Evolutionary conservation across 2,329 filamentous ascomycete species (phyloP).

Genomic region (Xylariaceae sp.): DNA sequence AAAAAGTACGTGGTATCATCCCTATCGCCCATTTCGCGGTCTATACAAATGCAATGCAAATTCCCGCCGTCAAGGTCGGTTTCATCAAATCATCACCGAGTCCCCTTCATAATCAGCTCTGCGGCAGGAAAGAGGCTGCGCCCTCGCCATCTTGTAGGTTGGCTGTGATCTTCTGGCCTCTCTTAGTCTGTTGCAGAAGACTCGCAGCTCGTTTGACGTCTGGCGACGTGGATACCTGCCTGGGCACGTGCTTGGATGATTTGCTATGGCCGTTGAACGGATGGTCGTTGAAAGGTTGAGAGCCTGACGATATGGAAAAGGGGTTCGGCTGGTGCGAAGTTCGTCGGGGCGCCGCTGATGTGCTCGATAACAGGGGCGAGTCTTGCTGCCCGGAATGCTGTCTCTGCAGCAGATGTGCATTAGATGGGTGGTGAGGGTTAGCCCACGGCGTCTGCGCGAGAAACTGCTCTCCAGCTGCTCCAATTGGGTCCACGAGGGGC

Average conservation of each 20-base stretch:
- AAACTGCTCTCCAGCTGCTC: slow-evolving; percentile 77
- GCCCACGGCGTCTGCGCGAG: slow-evolving; percentile 90
- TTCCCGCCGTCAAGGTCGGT: not conserved
- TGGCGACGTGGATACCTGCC: slow-evolving; percentile 38
- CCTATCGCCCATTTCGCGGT: slow-evolving; percentile 22
- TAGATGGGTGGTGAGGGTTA: slow-evolving; percentile 76
- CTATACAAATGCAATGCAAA: slow-evolving; percentile 24
- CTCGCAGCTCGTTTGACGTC: slow-evolving; percentile 39
- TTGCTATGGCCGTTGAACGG: slow-evolving; percentile 27
- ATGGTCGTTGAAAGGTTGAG: slow-evolving; percentile 13
- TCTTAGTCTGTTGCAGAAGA: slow-evolving; percentile 30
- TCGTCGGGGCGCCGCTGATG: slow-evolving; percentile 34
- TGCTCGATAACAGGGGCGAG: slow-evolving; percentile 24
- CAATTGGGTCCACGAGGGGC: slow-evolving; percentile 46
- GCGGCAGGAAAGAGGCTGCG: slow-evolving; percentile 16
- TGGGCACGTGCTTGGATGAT: slow-evolving; percentile 22
- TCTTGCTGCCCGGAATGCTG: slow-evolving; percentile 38
- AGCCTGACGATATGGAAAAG: slow-evolving; percentile 32
- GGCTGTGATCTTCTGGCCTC: slow-evolving; percentile 26
- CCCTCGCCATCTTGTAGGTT: slow-evolving; percentile 21
- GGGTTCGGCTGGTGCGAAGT: slow-evolving; percentile 36
- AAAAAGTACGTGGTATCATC: slow-evolving; percentile 22
- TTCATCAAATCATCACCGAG: not conserved
- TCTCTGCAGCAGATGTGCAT: slow-evolving; percentile 41
- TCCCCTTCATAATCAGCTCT: no score